These are phyloP conservation scores for Fusarium graminum DNA, from an alignment of 2,329 filamentous ascomycete genomes.

Conservation along the genomic window DNA sequence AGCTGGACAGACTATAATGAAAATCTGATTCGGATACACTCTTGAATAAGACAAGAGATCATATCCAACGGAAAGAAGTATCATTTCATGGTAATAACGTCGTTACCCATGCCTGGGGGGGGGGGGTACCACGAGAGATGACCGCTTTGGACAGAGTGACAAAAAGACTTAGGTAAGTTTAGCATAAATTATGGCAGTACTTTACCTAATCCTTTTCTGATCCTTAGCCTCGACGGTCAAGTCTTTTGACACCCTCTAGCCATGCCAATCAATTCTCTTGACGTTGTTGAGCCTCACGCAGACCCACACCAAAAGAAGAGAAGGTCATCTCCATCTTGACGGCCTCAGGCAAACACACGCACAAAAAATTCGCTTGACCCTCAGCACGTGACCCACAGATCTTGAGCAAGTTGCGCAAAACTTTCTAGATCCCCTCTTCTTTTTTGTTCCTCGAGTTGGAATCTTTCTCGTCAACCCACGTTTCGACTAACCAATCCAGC, in stretches of 20 bases:
- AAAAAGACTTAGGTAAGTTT: too few species aligned
- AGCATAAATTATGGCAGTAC: too few species aligned
- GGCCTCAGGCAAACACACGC: conserved; percentile 3
- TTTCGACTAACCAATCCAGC: conserved; percentile 52
- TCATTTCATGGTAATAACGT: too few species aligned
- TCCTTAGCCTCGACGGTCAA: too few species aligned
- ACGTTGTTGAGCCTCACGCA: conserved; percentile 1
- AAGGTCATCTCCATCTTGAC: too few species aligned
- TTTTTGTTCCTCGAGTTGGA: conserved; percentile 20
- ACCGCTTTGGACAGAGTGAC: too few species aligned
- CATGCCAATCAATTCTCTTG: background rate
- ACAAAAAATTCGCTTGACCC: conserved; percentile 42
- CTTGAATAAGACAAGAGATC: background rate
- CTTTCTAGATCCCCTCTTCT: conserved; percentile 34
- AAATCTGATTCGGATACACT: background rate
- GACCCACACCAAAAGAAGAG: background rate
- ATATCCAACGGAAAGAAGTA: background rate
- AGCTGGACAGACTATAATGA: background rate
- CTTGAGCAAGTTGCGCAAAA: conserved; percentile 41
- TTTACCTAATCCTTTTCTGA: too few species aligned
- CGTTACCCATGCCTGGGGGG: too few species aligned
- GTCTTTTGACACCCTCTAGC: too few species aligned
- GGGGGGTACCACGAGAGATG: too few species aligned
- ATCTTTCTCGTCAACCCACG: conserved; percentile 48
- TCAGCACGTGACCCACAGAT: conserved; percentile 50